A percentile compares a stretch with the other conserved stretches of the same genome.
Conservation (phyloP, 441 rosid species). For the Theobroma grandiflorum region DNA sequence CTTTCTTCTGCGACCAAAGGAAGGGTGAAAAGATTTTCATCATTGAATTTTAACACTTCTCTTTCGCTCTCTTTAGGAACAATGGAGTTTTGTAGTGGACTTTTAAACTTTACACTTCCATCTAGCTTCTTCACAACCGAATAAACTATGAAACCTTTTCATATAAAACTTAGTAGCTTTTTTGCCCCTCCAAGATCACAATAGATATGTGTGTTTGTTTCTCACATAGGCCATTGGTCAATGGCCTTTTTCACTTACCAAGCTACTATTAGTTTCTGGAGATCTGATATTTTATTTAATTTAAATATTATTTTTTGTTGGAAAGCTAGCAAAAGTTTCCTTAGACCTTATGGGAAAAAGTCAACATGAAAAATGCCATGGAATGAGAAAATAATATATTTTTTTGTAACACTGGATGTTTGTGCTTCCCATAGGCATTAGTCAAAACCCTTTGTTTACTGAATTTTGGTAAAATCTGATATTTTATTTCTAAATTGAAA, state of each 20-base stretch:
- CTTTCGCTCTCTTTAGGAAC: background rate
- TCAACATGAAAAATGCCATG: constrained; percentile 10
- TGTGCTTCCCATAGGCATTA: constrained; percentile 5
- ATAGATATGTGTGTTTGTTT: background rate
- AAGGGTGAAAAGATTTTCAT: constrained; percentile 1
- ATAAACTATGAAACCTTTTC: background rate
- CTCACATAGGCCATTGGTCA: background rate
- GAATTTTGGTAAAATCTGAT: background rate
- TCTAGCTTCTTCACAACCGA: constrained; percentile 3
- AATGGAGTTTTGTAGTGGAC: background rate
- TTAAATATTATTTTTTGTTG: background rate
- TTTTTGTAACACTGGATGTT: background rate
- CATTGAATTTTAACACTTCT: constrained; percentile 13
- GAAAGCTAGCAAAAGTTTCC: constrained; percentile 16
- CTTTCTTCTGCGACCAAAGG: constrained; percentile 15
- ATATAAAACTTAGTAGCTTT: background rate
- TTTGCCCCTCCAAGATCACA: background rate
- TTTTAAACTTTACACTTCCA: background rate
- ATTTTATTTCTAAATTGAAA: background rate
- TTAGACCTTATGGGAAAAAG: constrained; percentile 15
- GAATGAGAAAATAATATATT: background rate
- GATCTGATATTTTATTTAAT: constrained; percentile 18
- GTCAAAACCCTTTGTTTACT: constrained; percentile 10
- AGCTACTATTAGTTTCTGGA: background rate
- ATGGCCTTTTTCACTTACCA: background rate